A percentile compares a stretch with the other conserved stretches of the same genome.
Conservation (phyloP, 1,284 basidiomycete genomes). For the Schizopora paradoxa region DNA sequence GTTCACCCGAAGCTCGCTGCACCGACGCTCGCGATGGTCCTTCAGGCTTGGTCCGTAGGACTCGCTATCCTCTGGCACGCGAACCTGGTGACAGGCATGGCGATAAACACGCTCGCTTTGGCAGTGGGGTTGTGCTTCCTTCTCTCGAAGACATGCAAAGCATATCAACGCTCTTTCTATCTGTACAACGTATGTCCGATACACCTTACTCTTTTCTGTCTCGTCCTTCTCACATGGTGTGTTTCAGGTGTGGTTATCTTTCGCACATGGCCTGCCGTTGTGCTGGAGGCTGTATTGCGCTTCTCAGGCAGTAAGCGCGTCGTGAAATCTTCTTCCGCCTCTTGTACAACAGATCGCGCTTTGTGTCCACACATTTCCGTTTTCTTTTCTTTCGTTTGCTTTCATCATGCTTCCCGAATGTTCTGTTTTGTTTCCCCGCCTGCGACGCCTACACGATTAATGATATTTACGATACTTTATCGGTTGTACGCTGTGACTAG, state of each 20-base stretch:
- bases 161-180: slow-evolving; percentile 13
- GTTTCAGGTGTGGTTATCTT: slow-evolving; percentile 19
- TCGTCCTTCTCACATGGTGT: not conserved
- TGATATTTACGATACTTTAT: too few relatives aligned
- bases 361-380: not conserved
- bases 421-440: not conserved
- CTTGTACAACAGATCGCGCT: not conserved
- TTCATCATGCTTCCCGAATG: not conserved
- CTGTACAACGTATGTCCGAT: slow-evolving; percentile 12
- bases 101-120: slow-evolving; percentile 9
- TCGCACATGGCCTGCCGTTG: slow-evolving; percentile 15
- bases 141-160: slow-evolving; percentile 5
- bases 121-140: slow-evolving; percentile 12
- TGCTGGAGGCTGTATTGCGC: slow-evolving; percentile 7
- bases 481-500: too few relatives aligned
- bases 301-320: not conserved
- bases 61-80: slow-evolving; percentile 12
- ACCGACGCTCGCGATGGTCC: slow-evolving; percentile 10
- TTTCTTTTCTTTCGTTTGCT: not conserved
- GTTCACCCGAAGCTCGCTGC: slow-evolving; percentile 22
- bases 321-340: not conserved
- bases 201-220: not conserved
- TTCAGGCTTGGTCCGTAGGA: slow-evolving; percentile 11
- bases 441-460: too few relatives aligned
- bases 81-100: not conserved